Evolutionary conservation across 2,329 filamentous ascomycete genomes (phyloP), one percentile per base, ranked within the genome.

Genomic region (Thermomyces lanuginosus): DNA sequence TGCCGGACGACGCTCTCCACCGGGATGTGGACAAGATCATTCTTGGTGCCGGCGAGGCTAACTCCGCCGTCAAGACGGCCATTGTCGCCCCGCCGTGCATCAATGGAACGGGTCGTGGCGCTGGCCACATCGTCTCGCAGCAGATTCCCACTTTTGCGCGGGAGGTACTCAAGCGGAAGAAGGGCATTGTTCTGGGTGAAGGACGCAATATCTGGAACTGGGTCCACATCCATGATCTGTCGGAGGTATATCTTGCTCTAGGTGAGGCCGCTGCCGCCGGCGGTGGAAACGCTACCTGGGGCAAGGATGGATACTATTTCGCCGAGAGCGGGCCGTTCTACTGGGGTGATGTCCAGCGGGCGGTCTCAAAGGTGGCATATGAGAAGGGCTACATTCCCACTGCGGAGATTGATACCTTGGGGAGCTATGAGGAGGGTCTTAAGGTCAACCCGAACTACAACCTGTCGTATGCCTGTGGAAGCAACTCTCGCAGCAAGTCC

Each of bases 301-400:
- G 24, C 16, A 42, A 49, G 12, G 49, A 60, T 43, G 58, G 61
- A 2, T 64, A 65, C 35, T 64, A 64, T 33, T 55, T 66, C 21
- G 54, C 58, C 2, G 46, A 58, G 32, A 56, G 54, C 33, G 53
- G 53, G 1, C 32, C 48, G 12, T 55, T 55, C 32, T 43, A 48
- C 12, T 56, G 52, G 51, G 53, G 53, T 4, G 48, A 55, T 33
- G 44, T 57, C 20, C 39, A 52, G 32, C 43, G 47, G 8, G 42
- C 40, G 2, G 38, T 56, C 18, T 49, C 51, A 2, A 32, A 50
- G 34, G 37, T 67, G 39, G 69, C 68, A 0, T 53, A 59, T 23
- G 58, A 66, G 35, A 58, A 67, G 40, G 66, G 66, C 0, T 55
- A 66, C n/a, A 54, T 72, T 24, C 35, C 51, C 2, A 46, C 53